Base-by-base conservation (phyloP, 768 basidiomycete genomes). In the Favolaschia claudopus region DNA sequence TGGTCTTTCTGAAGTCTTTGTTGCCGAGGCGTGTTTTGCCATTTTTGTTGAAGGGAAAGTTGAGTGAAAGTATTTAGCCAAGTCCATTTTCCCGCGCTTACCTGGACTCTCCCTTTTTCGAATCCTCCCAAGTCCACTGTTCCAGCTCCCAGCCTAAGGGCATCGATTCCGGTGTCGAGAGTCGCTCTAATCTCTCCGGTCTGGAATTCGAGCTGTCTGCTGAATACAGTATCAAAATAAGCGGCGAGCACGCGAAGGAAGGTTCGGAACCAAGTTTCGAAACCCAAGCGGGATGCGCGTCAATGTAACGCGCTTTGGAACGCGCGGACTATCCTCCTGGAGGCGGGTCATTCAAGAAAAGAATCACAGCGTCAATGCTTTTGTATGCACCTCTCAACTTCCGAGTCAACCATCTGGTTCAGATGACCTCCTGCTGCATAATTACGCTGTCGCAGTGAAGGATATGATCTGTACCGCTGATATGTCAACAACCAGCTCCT, bases 401-500 rank as follows among this genome's bases (percentile, higher is more conserved):
- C 39, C 13, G 14, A 24, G 57, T 22, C 20, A 27, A 14, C 5
- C 29, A 12, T 31, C 58, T 14, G 31, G 40, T 32, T 33, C 47
- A 19, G 50, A 46, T 7, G 62, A 70, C 27, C 69, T 69, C 0
- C 60, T 77, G 3, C 70, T 88, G 19, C 59, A 65, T 17, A 80
- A 75, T n/a, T 65, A 83, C 46, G 73, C 80, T 3, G 74, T 96
- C 5, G 93, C 87, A 0, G 74, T 96, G 46, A 97, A 98, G 73
- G 94, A 96, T 64, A 94, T 93, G 67, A 95, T 98, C 53, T 88
- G 89, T 47, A 93, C 92, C 1, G 59, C 70, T 1, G 74, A 74
- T 3, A 78, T 89, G 66, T 85, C 85, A 0, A 84, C 83, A 4
- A 91, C 92, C 33, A 94, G 93, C 69, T 88, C 92, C 3, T 95